phyloP scores from a whole-genome alignment of 495 filamentous ascomycete genomes.

The Lophium mytilinum region DNA sequence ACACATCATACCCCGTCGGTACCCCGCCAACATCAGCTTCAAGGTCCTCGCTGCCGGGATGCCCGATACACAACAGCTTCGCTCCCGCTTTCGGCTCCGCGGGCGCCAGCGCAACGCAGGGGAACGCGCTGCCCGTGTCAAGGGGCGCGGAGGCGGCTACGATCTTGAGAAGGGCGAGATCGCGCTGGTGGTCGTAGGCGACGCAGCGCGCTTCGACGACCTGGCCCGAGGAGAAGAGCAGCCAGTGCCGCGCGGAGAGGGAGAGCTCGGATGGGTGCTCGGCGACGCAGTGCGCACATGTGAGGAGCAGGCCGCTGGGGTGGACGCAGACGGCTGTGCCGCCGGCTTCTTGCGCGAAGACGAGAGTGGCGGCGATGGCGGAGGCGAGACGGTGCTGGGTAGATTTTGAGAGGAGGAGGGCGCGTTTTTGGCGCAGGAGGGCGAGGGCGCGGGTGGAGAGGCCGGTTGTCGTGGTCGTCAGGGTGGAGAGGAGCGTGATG shows the following conservation, averaged over 20 bases:
- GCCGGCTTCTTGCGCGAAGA: slow-evolving; percentile 43
- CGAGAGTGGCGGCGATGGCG: slow-evolving; percentile 34
- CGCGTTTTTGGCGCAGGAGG: background rate
- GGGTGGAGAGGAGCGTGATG: background rate
- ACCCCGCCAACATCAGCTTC: slow-evolving; percentile 25
- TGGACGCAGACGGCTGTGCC: slow-evolving; percentile 43
- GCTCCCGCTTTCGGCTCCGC: background rate
- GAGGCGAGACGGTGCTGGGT: background rate
- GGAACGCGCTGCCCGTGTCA: background rate
- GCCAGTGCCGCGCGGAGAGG: slow-evolving; percentile 26
- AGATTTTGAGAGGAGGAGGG: no score
- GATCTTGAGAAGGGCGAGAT: slow-evolving; percentile 38
- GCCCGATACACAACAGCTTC: slow-evolving; percentile 34
- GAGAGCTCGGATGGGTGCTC: slow-evolving; percentile 28
- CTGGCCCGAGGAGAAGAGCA: slow-evolving; percentile 33
- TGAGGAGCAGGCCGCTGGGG: slow-evolving; percentile 36
- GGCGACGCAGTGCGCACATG: slow-evolving; percentile 42
- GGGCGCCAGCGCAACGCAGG: slow-evolving; percentile 5
- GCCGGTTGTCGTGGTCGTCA: background rate
- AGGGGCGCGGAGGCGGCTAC: slow-evolving; percentile 20
- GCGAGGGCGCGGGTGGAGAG: background rate
- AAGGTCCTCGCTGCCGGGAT: slow-evolving; percentile 41
- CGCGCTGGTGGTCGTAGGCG: slow-evolving; percentile 34
- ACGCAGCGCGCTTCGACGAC: slow-evolving; percentile 33
- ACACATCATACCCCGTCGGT: slow-evolving; percentile 37